Evolutionary conservation across 2,329 filamentous ascomycete genomes (phyloP).

Genomic region (Hymenoscyphus scutula): DNA sequence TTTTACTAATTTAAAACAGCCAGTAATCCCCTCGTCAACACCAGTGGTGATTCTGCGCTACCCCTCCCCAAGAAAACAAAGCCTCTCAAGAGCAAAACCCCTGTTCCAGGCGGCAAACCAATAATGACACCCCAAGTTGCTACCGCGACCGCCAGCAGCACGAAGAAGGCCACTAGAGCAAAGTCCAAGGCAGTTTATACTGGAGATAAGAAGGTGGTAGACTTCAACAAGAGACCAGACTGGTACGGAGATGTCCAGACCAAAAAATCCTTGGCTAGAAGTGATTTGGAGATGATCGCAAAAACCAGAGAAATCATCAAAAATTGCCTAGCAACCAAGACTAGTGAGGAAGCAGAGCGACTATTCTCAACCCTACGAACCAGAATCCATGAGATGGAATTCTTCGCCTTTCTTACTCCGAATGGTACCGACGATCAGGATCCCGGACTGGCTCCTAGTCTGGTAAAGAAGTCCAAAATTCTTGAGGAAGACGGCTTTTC

Average conservation of each 20-base stretch:
- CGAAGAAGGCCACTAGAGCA: background rate
- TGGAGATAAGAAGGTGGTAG: conserved; percentile 7
- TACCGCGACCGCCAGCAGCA: background rate
- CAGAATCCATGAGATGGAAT: conserved; percentile 32
- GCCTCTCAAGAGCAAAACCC: too few relatives aligned
- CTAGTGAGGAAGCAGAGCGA: conserved; percentile 2
- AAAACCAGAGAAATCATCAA: conserved; percentile 19
- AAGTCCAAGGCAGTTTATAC: background rate
- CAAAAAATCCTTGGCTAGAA: conserved; percentile 13
- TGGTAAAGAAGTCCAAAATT: conserved; percentile 31
- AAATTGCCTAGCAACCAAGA: conserved; percentile 15
- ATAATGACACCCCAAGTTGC: too few relatives aligned
- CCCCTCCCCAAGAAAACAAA: too few relatives aligned
- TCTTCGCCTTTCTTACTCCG: conserved; percentile 27
- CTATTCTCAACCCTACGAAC: conserved; percentile 23
- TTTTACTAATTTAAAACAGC: too few relatives aligned
- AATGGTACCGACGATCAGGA: background rate
- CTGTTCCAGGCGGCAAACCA: too few relatives aligned
- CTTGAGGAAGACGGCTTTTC: conserved; percentile 39
- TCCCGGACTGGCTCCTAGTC: background rate
- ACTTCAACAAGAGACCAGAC: conserved; percentile 18
- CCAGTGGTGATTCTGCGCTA: too few relatives aligned
- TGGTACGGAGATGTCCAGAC: conserved; percentile 17
- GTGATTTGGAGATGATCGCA: conserved; percentile 14
- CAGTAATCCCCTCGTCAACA: too few relatives aligned